Base-by-base conservation (phyloP, 2,329 filamentous ascomycete species). In the Microcyclospora tardicrescens region DNA sequence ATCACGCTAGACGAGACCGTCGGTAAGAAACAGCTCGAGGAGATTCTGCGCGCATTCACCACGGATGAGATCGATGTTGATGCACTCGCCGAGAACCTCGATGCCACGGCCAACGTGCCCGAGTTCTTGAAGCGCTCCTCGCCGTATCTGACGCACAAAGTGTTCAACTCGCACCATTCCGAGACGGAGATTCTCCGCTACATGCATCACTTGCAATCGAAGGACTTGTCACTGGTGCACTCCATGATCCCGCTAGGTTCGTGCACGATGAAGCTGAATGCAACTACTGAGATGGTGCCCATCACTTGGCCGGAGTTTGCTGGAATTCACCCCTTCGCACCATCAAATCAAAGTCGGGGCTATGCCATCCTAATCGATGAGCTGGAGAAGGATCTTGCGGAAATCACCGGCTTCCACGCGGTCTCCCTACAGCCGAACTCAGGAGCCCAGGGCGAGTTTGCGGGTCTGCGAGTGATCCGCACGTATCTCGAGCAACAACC, bases 171-270 rank as follows among this genome's bases (percentile, higher is more conserved):
- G 1, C 79, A 96, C 60, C 89, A 93, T 63, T 94, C 86, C 2
- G 89, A 96, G 65, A 95, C 89, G 0, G 85, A 95, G 62, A 74
- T 96, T 52, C 69, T 96, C 36, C 81, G 89, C 33, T 96, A 96
- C 64, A 94, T 96, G 52, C 73, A 89, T 57, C 84, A 94, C 58
- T 71, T 96, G 5, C 82, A 93, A 59, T 93, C 86, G 36, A 95
- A 93, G 67, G 89, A 96, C 58, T 67, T 96, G 11, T 95, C 89
- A 1, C 71, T 95, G 5, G 84, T 87, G 2, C 89, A 96, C 65
- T 95, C 87, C 12, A 96, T 96, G 89, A 96, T 96, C 44, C 86
- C 89, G 2, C 74, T 96, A 1, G 89, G 89, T 14, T 95, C 89
- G 1, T 96, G 89, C 69, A 96, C 89, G 11, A 96, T 96, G 89